Conservation (phyloP, 345 rosid genomes). For the Durio zibethinus region DNA sequence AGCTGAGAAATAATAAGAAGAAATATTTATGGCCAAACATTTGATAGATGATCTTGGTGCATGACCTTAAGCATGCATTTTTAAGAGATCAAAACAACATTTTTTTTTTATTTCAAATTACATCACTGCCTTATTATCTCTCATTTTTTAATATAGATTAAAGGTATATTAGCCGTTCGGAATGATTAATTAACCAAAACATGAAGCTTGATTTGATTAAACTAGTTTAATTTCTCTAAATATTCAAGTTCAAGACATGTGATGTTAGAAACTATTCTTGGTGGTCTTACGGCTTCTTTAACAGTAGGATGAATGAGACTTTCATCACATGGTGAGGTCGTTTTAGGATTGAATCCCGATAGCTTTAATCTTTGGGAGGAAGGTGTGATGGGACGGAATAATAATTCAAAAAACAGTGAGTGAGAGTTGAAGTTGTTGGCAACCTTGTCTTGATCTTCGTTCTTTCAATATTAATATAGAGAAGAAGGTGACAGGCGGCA, state of each 20-base stretch:
- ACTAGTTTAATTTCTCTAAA: neutral
- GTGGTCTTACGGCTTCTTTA: too few relatives aligned
- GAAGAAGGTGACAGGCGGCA: conserved; percentile 19
- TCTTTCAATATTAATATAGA: neutral
- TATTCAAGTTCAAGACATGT: neutral
- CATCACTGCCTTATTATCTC: neutral
- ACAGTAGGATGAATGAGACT: too few relatives aligned
- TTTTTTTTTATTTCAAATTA: neutral
- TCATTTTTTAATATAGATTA: neutral
- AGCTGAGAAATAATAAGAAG: neutral
- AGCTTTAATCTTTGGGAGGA: neutral
- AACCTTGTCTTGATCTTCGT: conserved; percentile 18
- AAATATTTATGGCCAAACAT: conserved; percentile 6
- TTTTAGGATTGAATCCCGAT: too few relatives aligned
- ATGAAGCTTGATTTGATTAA: conserved; percentile 2
- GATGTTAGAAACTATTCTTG: neutral
- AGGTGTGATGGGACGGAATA: conserved; percentile 3
- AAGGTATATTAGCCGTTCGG: neutral
- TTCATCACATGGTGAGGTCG: too few relatives aligned
- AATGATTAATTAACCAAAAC: neutral
- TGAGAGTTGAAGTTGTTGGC: conserved; percentile 15
- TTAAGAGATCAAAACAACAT: neutral
- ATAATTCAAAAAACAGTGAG: conserved; percentile 13
- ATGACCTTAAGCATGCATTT: conserved; percentile 2
- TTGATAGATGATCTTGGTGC: neutral